Evolutionary conservation across 208 protist species (phyloP).

Genomic region (Acanthamoeba castellanii): DNA sequence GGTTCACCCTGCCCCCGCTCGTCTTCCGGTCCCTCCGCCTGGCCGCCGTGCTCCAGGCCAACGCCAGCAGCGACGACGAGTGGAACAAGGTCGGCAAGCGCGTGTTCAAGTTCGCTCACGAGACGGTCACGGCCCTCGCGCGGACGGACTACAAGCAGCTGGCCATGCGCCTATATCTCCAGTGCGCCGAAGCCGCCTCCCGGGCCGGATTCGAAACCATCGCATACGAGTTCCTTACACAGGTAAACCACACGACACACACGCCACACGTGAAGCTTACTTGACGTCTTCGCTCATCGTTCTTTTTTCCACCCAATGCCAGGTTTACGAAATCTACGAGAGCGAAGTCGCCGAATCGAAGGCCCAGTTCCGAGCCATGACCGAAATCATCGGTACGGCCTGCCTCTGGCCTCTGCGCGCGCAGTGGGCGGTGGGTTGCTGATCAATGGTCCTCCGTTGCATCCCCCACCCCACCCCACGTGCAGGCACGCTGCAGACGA

Average conservation of each 20-base stretch:
- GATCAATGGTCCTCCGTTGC: no score
- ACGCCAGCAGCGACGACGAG: background rate
- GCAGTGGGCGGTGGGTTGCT: no score
- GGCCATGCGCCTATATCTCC: constrained; percentile 93
- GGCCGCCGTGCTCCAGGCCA: constrained; percentile 84
- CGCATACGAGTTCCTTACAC: constrained; percentile 92
- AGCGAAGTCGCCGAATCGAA: constrained; percentile 91
- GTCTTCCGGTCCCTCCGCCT: constrained; percentile 91
- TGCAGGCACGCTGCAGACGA: constrained; percentile 68
- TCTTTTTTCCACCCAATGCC: constrained; percentile 49
- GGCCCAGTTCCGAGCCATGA: constrained; percentile 92
- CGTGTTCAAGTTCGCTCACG: constrained; percentile 85
- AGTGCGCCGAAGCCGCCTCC: constrained; percentile 91
- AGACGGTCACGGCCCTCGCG: constrained; percentile 83
- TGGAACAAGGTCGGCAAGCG: constrained; percentile 20
- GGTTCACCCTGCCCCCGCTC: constrained; percentile 92
- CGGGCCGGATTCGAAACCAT: constrained; percentile 89
- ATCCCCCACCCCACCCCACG: no score
- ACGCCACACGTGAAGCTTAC: background rate
- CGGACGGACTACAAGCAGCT: constrained; percentile 82
- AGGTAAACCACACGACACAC: constrained; percentile 47
- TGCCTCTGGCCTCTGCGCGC: no score
- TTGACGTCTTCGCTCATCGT: background rate
- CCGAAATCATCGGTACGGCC: constrained; percentile 89
- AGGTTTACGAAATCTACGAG: constrained; percentile 96